Base-by-base conservation (phyloP, 2,329 filamentous ascomycete species). In the Cercospora berteroae region DNA sequence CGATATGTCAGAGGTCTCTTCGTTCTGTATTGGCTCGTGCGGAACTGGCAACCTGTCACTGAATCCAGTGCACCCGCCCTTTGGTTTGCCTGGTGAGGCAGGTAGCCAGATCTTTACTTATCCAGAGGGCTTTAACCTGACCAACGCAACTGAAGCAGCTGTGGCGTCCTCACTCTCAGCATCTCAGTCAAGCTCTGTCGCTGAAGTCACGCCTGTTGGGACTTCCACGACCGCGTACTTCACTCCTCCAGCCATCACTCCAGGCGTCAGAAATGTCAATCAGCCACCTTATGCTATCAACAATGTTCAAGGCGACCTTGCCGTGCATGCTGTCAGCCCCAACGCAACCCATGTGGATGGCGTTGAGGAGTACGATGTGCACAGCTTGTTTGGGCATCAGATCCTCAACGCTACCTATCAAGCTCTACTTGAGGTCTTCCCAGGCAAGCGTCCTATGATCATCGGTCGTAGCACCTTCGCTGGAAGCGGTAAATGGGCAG, bases 391-490 rank as follows among this genome's bases (percentile, higher is more conserved):
- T 74, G 91, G 91, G 0, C 85, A 91, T 73, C 88, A 90, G 76
- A 91, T 94, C 71, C 82, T 93, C 65, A 90, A 90, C 67, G 90
- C 91, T 9, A 95, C 92, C 0, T 92, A 93, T 75, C 81, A 89
- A 57, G 90, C 88, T 66, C 85, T 95, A 33, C 81, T 89, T 3
- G 77, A 82, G 2, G 82, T 91, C 18, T 87, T 87, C 67, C 87
- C 90, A 0, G 83, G 81, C 13, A 90, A 91, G 77, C 88, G 93
- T 0, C 93, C 93, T 0, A 92, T 96, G 79, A 90, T 96, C 75
- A 93, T 96, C 74, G 91, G 90, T 0, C 88, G 93, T 16, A 92
- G 89, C 44, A 95, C 92, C 1, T 95, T 94, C 74, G 85, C 91
- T 9, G 92, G 92, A 3, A 87, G 87, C 0, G 92, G 93, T 1